phyloP scores from a whole-genome alignment of 768 basidiomycete genomes.

The Tylopilus sp. region DNA sequence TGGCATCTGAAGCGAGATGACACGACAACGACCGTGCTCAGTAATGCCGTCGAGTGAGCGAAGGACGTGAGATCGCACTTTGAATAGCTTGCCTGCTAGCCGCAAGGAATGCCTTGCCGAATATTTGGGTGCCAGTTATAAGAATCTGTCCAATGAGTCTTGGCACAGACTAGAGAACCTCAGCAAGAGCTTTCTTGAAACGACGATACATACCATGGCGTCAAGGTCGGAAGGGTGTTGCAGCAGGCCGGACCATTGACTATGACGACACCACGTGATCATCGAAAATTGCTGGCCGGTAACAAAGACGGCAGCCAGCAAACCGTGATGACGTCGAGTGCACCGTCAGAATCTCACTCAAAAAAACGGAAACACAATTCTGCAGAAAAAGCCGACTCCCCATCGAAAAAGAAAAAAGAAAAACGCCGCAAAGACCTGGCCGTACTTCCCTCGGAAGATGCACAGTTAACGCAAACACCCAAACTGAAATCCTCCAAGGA shows the following conservation, averaged over 20 bases:
- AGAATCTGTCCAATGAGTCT: slow-evolving; percentile 77
- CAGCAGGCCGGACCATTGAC: neutral
- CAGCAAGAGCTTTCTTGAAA: neutral
- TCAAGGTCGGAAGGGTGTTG: slow-evolving; percentile 3
- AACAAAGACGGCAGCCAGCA: neutral
- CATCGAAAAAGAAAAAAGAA: slow-evolving; percentile 36
- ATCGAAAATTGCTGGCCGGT: slow-evolving; percentile 9
- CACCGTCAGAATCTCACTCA: slow-evolving; percentile 8
- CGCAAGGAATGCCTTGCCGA: slow-evolving; percentile 89
- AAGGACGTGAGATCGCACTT: slow-evolving; percentile 53
- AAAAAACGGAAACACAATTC: slow-evolving; percentile 54
- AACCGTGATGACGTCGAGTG: slow-evolving; percentile 9
- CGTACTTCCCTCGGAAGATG: slow-evolving; percentile 7
- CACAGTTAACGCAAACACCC: slow-evolving; percentile 8
- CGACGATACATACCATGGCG: slow-evolving; percentile 19
- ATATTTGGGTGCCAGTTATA: slow-evolving; percentile 69
- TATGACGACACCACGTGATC: slow-evolving; percentile 18
- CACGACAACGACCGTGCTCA: neutral
- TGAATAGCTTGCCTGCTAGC: slow-evolving; percentile 90
- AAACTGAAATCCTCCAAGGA: slow-evolving; percentile 26
- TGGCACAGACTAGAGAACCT: slow-evolving; percentile 62
- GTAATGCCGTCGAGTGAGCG: neutral
- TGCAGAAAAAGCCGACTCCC: slow-evolving; percentile 21
- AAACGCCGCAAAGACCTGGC: slow-evolving; percentile 22
- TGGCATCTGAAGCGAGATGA: slow-evolving; percentile 61